Conservation (phyloP, 495 filamentous ascomycete species). For the Trichoderma parareesei region DNA sequence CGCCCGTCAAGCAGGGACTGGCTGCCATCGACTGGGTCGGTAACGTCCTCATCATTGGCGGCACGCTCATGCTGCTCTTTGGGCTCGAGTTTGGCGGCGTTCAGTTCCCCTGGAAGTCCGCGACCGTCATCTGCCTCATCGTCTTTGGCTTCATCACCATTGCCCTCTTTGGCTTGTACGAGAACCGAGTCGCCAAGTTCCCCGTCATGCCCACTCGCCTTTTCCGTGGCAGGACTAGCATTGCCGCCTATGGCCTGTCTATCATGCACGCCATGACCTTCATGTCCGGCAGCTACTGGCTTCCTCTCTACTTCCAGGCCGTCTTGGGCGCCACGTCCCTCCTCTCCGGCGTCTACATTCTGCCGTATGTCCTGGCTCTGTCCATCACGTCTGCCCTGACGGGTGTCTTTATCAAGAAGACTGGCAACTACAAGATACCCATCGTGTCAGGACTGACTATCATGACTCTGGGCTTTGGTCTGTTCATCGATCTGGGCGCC, state of each 20-base stretch:
- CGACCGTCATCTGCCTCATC: constrained; percentile 69
- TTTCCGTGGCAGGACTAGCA: constrained; percentile 52
- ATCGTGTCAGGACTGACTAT: constrained; percentile 50
- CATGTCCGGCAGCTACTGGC: constrained; percentile 64
- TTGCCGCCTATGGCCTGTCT: constrained; percentile 48
- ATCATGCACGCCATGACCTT: constrained; percentile 67
- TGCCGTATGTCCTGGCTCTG: constrained; percentile 65
- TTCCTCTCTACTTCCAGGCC: constrained; percentile 73
- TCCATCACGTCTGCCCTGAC: constrained; percentile 55
- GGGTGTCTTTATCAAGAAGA: constrained; percentile 68
- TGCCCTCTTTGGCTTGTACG: constrained; percentile 55
- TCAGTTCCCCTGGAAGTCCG: constrained; percentile 64
- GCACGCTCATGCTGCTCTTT: constrained; percentile 73
- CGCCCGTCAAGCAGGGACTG: constrained; percentile 59
- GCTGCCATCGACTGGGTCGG: constrained; percentile 73
- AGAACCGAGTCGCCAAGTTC: constrained; percentile 64
- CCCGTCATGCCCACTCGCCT: constrained; percentile 70
- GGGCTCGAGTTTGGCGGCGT: constrained; percentile 74
- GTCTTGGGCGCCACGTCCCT: constrained; percentile 67
- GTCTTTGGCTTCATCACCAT: constrained; percentile 63
- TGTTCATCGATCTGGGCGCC: constrained; percentile 52
- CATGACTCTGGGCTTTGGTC: constrained; percentile 56
- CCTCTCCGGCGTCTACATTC: constrained; percentile 68
- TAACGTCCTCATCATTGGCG: constrained; percentile 60
- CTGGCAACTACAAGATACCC: constrained; percentile 45